Base-by-base conservation (phyloP, 176 grass and related monocot genomes). In the Eleusine coracana region DNA sequence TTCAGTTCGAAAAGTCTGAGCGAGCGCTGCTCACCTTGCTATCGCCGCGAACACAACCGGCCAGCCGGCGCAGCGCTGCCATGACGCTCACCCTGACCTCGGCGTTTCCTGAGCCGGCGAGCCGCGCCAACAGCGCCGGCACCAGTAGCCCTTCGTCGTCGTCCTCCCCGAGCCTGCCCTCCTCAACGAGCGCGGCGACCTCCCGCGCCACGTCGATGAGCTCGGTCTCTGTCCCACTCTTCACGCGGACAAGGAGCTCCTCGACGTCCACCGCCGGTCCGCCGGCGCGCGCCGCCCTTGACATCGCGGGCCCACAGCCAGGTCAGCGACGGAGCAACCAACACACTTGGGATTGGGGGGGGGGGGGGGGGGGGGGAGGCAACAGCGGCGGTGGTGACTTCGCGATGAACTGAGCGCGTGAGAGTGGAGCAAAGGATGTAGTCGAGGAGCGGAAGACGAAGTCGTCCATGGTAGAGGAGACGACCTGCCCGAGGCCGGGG, bases 181-280 rank as follows among this genome's bases (percentile, higher is more conserved):
- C 51, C 10, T 6, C 69, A 2, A 75, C 84, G 34, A 90, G 69
- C 41, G 80, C 69, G 0, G 74, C 88, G 23, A 90, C 75, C 84
- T 87, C 88, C 74, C 61, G 34, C 13, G 84, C 84, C 34, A 75
- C 84, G 31, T 15, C 69, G 80, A 49, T 75, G 61, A 90, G 88
- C 17, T 87, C 88, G 5, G 25, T 29, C 29, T 80, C 86, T 7
- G 66, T 16, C 38, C 85, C 88, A 48, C 68, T 93, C 89, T 93
- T 91, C 44, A 91, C 83, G 85, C 88, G 78, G 56, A 93, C 88
- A 13, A 91, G 49, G 5, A 93, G 76, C 76, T 91, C 88, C 88
- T 93, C 91, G 45, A 91, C 88, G 10, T 93, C 91, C 38, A 87
- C 78, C 27, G 45, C 45, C 52, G 46, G 38, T 13, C 18, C 63